Base-by-base conservation (phyloP, 495 filamentous ascomycete genomes). In the Diplogelasinospora grovesii region DNA sequence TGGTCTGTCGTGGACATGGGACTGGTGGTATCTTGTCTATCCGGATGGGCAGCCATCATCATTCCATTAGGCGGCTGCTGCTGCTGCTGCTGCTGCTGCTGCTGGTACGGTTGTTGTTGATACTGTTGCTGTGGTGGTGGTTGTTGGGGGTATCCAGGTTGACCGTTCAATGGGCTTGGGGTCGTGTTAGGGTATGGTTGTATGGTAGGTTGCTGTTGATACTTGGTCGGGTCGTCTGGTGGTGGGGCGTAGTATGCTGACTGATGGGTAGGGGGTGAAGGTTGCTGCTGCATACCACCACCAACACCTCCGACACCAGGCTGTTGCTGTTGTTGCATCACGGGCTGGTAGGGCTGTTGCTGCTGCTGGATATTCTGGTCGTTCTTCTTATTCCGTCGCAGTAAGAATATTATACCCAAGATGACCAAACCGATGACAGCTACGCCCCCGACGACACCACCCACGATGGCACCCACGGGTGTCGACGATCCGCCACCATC, bases 381-480 rank as follows among this genome's bases (percentile, higher is more conserved):
- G 36, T n/a, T 8, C 29, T 58, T 56, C 23, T 56, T 66, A 18
- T 45, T 56, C 18, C 52, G 54, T 14, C 60, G 60, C 25, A 64
- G 14, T 20, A 71, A 28, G 49, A 66, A 64, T 43, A 63, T 51
- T 27, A 63, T 46, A 22, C 46, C 65, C 8, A 70, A 36, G 5
- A 50, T 60, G 39, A 64, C 50, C n/a, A 73, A 49, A 5, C 55
- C 60, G n/a, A 69, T 44, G 15, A 53, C 63, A 8, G 46, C 71
- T 21, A 73, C 52, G 15, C 69, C 71, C 22, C 71, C 71, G 5
- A 74, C 59, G 18, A 66, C 65, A 25, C 71, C 71, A 9, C 71
- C 71, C 7, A 64, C 66, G 28, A 75, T 69, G 33, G 68, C 60
- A 11, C 64, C 65, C 15, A 63, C 41, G 18, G 56, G 58, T 1